Evolutionary conservation across 2,329 filamentous ascomycete species (phyloP), one percentile per base, ranked within the genome.

Genomic region (Sclerotinia trifoliorum): DNA sequence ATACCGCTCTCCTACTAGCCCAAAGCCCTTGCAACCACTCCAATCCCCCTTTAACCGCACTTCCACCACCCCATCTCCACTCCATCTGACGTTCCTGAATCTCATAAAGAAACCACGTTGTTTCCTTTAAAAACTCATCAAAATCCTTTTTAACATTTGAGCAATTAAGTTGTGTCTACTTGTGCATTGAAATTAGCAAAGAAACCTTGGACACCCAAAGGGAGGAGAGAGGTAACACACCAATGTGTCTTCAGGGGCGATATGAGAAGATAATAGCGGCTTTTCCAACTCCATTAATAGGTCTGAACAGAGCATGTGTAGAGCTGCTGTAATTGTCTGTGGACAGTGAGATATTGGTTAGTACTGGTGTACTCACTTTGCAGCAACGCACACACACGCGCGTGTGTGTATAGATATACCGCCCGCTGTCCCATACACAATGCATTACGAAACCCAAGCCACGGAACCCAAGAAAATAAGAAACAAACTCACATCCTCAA

Each of bases 21-120:
- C 77, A 78, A 35, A 77, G 64, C 7, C 70, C 68, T 69, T 78
- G 77, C 69, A 78, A 68, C 72, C 73, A 76, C 6, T 62, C 69
- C 48, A 78, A 48, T 1, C 66, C 70, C 54, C 73, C 69, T 68
- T 70, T 72, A 11, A 77, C 73, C 15, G 51, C 57, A 63, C 73
- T 74, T 8, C 72, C 61, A 10, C 35, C 48, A 19, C 62, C 61
- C 73, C 73, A 77, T 2, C 56, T 54, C 66, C 70, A 73, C 8
- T 46, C 32, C 69, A 73, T 71, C 70, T 77, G 73, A 32, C 60
- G 68, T 46, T 77, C 74, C 32, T 77, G 74, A 5, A 78, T 69
- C 26, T 69, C 70, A 64, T 73, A 69, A 10, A 78, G 67, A 32
- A 77, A 75, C 15, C 70, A 66, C 1, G 74, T 73, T 4, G 76